Evolutionary conservation across 768 basidiomycete species (phyloP).

Genomic region (Candolleomyces eurysporus): DNA sequence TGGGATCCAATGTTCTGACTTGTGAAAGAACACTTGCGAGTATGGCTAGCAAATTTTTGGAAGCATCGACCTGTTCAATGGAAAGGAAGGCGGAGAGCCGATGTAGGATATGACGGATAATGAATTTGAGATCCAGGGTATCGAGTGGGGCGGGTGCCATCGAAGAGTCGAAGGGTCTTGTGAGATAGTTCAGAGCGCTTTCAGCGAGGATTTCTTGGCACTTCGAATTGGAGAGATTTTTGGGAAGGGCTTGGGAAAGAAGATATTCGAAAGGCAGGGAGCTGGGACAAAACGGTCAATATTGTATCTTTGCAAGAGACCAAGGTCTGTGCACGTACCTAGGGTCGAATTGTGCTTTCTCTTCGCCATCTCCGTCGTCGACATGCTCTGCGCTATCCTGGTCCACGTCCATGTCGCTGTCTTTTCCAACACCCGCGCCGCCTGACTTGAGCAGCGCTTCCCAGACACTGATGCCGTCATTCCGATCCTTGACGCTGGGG

Average conservation of each 20-base stretch:
- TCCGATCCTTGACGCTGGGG: not conserved
- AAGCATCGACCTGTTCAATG: not conserved
- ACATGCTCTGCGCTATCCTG: not conserved
- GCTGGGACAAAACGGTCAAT: not conserved
- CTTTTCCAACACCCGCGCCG: not conserved
- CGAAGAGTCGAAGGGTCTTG: not conserved
- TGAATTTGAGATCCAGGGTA: not conserved
- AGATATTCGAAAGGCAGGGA: conserved; percentile 8
- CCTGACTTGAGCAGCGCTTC: not conserved
- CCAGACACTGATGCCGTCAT: conserved; percentile 1
- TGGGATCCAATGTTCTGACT: not conserved
- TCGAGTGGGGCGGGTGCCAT: not conserved
- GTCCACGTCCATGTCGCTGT: not conserved
- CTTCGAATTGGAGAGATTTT: not conserved
- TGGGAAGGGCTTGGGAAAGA: not conserved
- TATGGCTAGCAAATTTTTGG: not conserved
- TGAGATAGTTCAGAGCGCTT: not conserved
- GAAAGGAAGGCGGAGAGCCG: conserved; percentile 2
- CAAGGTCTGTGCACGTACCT: not conserved
- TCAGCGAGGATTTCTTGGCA: conserved; percentile 2
- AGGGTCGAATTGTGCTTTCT: not conserved
- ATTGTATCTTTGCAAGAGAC: not conserved
- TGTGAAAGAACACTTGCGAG: not conserved
- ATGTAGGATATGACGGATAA: not conserved
- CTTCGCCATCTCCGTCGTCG: not conserved